Percentiles rank a stretch among this genome's conserved stretches.
Evolutionary conservation across 2,329 filamentous ascomycete species (phyloP).

Genomic region (Camillea tinctor): DNA sequence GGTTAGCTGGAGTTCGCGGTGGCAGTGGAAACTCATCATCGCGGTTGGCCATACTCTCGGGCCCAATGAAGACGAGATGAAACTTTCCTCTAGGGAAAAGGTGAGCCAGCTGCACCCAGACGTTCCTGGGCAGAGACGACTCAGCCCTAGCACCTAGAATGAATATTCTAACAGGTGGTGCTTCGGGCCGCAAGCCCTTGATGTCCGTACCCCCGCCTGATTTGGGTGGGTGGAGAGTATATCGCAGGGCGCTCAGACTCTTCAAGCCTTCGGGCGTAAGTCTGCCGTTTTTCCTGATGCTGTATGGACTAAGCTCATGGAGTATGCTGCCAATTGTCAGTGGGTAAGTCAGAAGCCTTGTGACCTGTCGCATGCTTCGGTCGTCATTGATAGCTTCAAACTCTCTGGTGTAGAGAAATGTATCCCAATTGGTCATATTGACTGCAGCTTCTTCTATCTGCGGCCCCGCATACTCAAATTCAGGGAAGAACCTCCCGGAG

Average conservation of each 20-base stretch:
- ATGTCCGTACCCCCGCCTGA: conserved; percentile 72
- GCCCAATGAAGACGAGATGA: conserved; percentile 91
- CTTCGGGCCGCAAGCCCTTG: conserved; percentile 76
- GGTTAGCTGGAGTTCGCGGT: conserved; percentile 78
- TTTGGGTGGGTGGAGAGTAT: conserved; percentile 86
- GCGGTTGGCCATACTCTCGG: conserved; percentile 92
- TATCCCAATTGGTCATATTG: conserved; percentile 99
- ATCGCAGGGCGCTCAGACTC: conserved; percentile 88
- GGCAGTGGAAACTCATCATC: conserved; percentile 92
- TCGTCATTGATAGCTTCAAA: conserved; percentile 91
- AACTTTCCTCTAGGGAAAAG: conserved; percentile 91
- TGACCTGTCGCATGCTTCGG: conserved; percentile 87
- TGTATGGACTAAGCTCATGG: conserved; percentile 93
- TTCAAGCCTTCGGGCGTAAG: conserved; percentile 87
- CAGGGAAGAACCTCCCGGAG: conserved; percentile 87
- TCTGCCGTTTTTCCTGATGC: conserved; percentile 69
- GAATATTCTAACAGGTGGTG: conserved; percentile 88
- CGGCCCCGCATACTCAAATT: conserved; percentile 85
- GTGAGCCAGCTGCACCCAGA: conserved; percentile 92
- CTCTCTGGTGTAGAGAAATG: conserved; percentile 87
- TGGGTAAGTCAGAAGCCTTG: conserved; percentile 89
- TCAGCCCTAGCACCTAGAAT: conserved; percentile 95
- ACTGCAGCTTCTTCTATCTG: conserved; percentile 91
- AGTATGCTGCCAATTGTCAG: conserved; percentile 87
- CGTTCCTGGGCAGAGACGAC: conserved; percentile 88